Evolutionary conservation across 495 filamentous ascomycete genomes (phyloP), one percentile per base, ranked within the genome.

Genomic region (Hypoxylon fragiforme): DNA sequence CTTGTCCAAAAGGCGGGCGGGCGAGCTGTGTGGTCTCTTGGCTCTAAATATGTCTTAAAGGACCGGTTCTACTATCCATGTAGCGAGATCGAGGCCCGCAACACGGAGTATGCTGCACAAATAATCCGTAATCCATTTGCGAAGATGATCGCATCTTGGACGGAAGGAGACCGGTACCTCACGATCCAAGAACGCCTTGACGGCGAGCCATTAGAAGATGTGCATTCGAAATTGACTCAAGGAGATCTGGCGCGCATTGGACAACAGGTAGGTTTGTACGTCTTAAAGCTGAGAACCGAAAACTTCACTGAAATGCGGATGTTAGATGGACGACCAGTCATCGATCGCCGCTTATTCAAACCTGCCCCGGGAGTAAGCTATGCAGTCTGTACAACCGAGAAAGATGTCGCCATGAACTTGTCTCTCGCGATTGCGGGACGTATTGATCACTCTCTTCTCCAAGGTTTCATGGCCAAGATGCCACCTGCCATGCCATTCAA

Each of bases 381-480:
- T 0, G 18, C 14, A 16, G 5, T 3, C 1, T 52, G 55, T 30
- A 2, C 6, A 0, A 14, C 55, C 11, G 36, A 58, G 15, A 19
- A 11, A 1, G 48, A 47, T 0, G 26, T 58, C 2, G 24, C 18
- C 1, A 21, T 19, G n/a, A 52, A 47, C 30, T 19, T 58, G 21
- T 11, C 35, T 14, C 36, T 42, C 3, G 19, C 28, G 2, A 50
- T 51, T 11, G 20, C 13, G 0, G 0, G 36, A 19, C 36, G 15
- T 3, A 3, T 36, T 15, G 30, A 43, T 7, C 7, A 43, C 1
- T 4, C 8, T 8, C 42, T 38, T 3, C 21, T 48, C n/a, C 12
- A 18, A 18, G 15, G 15, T 19, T 32, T 59, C 8, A 52, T 59
- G 55, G 28, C 42, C 9, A 42, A 30, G 37, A 52, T 59, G 48